Evolutionary conservation across 768 basidiomycete species (phyloP), one percentile per base, ranked within the genome.

Genomic region (Trametes maxima): DNA sequence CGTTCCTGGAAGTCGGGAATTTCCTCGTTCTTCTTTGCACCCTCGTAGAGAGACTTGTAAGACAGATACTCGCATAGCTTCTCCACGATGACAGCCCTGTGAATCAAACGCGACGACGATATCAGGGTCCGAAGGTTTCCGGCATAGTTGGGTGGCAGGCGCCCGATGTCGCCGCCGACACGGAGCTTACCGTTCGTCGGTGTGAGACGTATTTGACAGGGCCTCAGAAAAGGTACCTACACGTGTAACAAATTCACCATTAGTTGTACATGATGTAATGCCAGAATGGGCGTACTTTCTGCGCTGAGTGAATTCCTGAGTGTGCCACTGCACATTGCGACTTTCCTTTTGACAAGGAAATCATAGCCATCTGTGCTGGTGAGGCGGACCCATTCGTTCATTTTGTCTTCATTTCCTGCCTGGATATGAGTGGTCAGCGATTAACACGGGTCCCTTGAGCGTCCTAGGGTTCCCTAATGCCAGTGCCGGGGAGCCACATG

Each of bases 1-100:
- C 95, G 83, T 65, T 95, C 93, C 64, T 82, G 74, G 65, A 94
- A 89, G 66, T 97, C 94, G 21, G 94, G 92, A 21, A 90, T 77
- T 50, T 94, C 91, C 67, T 94, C 92, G 65, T 87, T 91, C 12
- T 87, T 92, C 7, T 84, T 76, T 1, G 77, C 78, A n/a, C 82
- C 81, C 62, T 88, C 85, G 70, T 92, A 94, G 62, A 93, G 81
- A 0, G 85, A 78, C 75, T 90, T 95, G 80, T 90, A 95, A 35
- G 84, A 78, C 77, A 96, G 90, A 70, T 94, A 97, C 73, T 98
- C 95, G 43, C 93, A 81, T 54, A 96, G 79, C 70, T 93, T 95
- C 75, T 95, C 92, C 1, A 92, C 84, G 37, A 96, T 87, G 24
- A 89, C 82, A 1, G 77, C 80, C 28, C 80, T 81, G 67, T 12